These are phyloP conservation scores for Ambrosia artemisiifolia DNA, from an alignment of 129 eudicot genomes.

Conservation along the genomic window DNA sequence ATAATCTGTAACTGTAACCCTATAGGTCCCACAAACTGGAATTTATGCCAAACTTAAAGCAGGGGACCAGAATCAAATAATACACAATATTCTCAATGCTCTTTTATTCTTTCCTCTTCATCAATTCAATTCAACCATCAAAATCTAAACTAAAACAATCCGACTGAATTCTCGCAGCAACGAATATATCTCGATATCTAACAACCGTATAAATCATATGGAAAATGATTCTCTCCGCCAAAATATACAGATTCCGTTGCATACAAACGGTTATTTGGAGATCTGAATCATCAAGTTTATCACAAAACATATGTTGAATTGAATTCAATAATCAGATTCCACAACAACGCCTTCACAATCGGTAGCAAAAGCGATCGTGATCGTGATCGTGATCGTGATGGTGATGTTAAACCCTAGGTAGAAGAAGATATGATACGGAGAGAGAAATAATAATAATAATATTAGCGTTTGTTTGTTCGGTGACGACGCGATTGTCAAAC, in stretches of 20 bases:
- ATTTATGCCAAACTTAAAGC: slow-evolving; percentile 46
- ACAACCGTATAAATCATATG: too few species aligned
- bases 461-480: neutral
- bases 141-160: slow-evolving; percentile 8
- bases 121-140: slow-evolving; percentile 33
- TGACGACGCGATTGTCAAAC: slow-evolving; percentile 22
- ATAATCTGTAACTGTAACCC: too few species aligned
- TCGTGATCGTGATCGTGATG: neutral
- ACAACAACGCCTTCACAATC: too few species aligned
- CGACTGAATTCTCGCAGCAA: too few species aligned
- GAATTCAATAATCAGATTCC: too few species aligned
- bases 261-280: too few species aligned
- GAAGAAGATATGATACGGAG: neutral
- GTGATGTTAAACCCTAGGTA: slow-evolving; percentile 36
- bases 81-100: slow-evolving; percentile 12
- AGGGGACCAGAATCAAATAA: slow-evolving; percentile 47
- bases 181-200: too few species aligned
- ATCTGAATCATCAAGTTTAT: too few species aligned
- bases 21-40: slow-evolving; percentile 44
- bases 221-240: too few species aligned
- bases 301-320: too few species aligned
- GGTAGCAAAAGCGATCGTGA: neutral
- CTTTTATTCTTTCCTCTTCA: slow-evolving; percentile 33
- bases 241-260: too few species aligned
- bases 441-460: neutral